Evolutionary conservation across 352 stramenopile species (phyloP), one percentile per base, ranked within the genome.

Genomic region (Globisporangium recalcitrans): DNA sequence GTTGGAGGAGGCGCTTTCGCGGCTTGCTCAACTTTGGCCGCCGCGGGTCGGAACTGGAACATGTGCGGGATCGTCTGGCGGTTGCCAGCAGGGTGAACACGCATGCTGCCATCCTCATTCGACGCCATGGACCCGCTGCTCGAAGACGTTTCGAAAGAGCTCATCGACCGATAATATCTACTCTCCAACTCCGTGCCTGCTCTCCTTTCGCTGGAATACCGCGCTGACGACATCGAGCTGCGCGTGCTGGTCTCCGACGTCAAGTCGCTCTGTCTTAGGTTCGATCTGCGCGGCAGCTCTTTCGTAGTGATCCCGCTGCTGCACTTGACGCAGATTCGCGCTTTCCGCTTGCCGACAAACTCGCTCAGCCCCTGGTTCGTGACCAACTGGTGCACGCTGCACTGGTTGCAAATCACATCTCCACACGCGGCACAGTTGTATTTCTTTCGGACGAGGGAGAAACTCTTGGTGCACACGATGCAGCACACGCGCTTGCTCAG

Each of bases 381-480:
- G 47, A 93, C 80, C n/a, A 89, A 71, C 71, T 93, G 75, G 22
- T 87, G 73, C 14, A 93, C 73, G 53, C 80, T 89, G 54, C 85
- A 93, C 61, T 90, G 80, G 54, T 74, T 88, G 64, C 85, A 93
- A 46, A 93, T 87, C 38, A 93, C 85, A 34, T 93, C 85, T 48
- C 85, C 85, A 54, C 85, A 93, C 29, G 73, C 85, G 14, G 74
- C 79, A 59, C 85, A 93, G 56, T 90, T 91, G 69, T 93, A 90
- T 61, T 93, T 93, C 64, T 93, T 93, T 24, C 85, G 75, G 46
- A 93, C 80, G 24, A 93, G 75, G 22, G 85, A 92, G 61, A 93
- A 93, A 62, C 82, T 90, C 27, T 85, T 83, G 2, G 85, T 93
- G 61, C 85, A 93, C 9, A 93, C 77, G 10, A 88, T 69, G 61